phyloP scores from a whole-genome alignment of 805 yeast species.

The Candida ipomoeae region DNA sequence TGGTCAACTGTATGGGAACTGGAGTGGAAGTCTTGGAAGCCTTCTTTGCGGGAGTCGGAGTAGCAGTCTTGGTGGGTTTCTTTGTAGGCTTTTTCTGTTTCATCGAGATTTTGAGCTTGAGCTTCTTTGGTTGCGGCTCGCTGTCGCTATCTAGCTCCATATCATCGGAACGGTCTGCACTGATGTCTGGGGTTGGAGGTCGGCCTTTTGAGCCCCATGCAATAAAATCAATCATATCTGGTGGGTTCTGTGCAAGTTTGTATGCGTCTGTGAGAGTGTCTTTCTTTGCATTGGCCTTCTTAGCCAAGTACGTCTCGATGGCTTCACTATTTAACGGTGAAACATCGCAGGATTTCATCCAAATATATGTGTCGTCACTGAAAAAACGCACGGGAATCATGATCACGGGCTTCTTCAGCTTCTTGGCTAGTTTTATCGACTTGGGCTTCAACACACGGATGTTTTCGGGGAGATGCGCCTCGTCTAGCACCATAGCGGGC shows the following conservation, averaged over 20 bases:
- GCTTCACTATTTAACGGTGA: constrained; percentile 39
- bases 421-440: constrained; percentile 23
- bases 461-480: constrained; percentile 53
- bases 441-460: constrained; percentile 52
- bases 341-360: constrained; percentile 56
- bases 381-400: constrained; percentile 58
- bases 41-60: background rate
- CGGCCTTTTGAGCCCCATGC: constrained; percentile 41
- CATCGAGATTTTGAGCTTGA: constrained; percentile 14
- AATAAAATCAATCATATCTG: constrained; percentile 39
- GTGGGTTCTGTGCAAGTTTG: constrained; percentile 46
- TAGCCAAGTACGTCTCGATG: constrained; percentile 37
- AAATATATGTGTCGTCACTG: constrained; percentile 67
- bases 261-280: constrained; percentile 49
- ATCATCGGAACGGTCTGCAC: constrained; percentile 36
- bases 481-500: constrained; percentile 81
- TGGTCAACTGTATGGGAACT: background rate
- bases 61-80: background rate
- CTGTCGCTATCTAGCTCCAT: constrained; percentile 30
- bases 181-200: constrained; percentile 27
- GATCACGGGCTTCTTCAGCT: constrained; percentile 14
- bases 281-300: constrained; percentile 30
- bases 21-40: background rate
- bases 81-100: constrained; percentile 13
- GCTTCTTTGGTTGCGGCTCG: constrained; percentile 27